A percentile compares a stretch with the other conserved stretches of the same genome.
These are phyloP conservation scores for Rhamnella rubrinervis DNA, from an alignment of 331 rosid species.

Conservation along the genomic window DNA sequence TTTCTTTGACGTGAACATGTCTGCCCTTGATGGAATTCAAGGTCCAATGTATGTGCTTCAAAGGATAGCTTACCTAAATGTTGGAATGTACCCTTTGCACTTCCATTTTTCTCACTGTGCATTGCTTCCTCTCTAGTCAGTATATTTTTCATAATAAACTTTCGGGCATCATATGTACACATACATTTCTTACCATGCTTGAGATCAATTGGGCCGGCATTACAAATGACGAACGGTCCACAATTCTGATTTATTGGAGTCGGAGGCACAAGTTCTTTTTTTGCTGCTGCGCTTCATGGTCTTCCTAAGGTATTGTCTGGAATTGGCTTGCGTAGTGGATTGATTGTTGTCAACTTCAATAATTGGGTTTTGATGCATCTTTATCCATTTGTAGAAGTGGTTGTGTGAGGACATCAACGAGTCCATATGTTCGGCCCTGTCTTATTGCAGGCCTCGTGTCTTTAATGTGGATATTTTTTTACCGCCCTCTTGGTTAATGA, in stretches of 20 bases:
- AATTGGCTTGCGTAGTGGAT: too few species aligned
- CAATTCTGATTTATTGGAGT: slow-evolving; percentile 63
- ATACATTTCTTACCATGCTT: slow-evolving; percentile 54
- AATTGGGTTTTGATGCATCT: too few species aligned
- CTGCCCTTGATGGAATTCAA: slow-evolving; percentile 79
- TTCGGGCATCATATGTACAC: slow-evolving; percentile 58
- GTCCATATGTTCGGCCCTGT: too few species aligned
- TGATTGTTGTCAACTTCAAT: too few species aligned
- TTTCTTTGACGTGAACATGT: slow-evolving; percentile 81
- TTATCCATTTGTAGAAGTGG: too few species aligned
- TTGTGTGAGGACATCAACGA: too few species aligned
- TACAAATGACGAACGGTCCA: slow-evolving; percentile 73
- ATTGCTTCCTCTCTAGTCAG: slow-evolving; percentile 69
- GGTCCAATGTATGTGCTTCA: slow-evolving; percentile 82
- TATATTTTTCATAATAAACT: slow-evolving; percentile 57
- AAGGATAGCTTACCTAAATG: slow-evolving; percentile 70
- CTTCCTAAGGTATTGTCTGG: too few species aligned
- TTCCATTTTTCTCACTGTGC: slow-evolving; percentile 64
- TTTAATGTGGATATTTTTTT: too few species aligned
- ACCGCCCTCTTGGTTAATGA: too few species aligned
- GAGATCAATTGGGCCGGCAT: slow-evolving; percentile 85
- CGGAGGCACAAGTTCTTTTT: slow-evolving; percentile 82
- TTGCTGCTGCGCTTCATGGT: too few species aligned
- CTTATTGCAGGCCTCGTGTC: too few species aligned
- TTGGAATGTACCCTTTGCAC: slow-evolving; percentile 83